A percentile compares a stretch with the other conserved stretches of the same genome.
Evolutionary conservation across 768 basidiomycete genomes (phyloP).

Genomic region (Leccinum fibrillosum): DNA sequence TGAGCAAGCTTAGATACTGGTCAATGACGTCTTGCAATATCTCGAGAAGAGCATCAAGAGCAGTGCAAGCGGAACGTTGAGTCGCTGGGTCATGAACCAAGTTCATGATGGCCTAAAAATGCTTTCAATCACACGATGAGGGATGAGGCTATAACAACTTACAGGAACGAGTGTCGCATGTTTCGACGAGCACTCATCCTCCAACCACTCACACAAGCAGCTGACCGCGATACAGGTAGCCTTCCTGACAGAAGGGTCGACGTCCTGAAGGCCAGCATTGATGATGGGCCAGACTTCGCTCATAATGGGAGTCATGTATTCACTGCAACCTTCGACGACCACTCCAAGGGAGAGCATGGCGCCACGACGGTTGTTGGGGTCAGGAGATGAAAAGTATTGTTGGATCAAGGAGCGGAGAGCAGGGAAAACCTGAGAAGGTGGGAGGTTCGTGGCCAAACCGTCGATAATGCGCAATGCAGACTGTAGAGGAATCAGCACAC

Average conservation of each 20-base stretch:
- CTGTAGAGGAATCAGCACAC: constrained; percentile 35
- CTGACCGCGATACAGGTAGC: constrained; percentile 95
- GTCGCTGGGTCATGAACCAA: constrained; percentile 84
- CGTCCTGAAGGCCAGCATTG: constrained; percentile 82
- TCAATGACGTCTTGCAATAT: constrained; percentile 88
- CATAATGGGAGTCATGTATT: constrained; percentile 95
- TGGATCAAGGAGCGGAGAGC: constrained; percentile 79
- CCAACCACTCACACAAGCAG: constrained; percentile 96
- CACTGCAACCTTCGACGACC: constrained; percentile 94
- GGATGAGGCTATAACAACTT: constrained; percentile 23
- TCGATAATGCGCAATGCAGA: constrained; percentile 95
- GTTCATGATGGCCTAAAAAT: constrained; percentile 75
- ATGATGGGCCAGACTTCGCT: constrained; percentile 90
- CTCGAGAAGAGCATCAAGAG: constrained; percentile 94
- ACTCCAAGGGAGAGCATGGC: constrained; percentile 96
- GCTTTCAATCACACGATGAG: background rate
- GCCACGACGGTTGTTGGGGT: constrained; percentile 79
- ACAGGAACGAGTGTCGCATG: constrained; percentile 87
- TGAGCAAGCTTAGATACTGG: constrained; percentile 88
- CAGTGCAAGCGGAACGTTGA: constrained; percentile 92
- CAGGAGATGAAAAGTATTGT: constrained; percentile 78
- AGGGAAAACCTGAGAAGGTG: constrained; percentile 95
- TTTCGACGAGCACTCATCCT: constrained; percentile 84
- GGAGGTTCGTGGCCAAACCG: constrained; percentile 85
- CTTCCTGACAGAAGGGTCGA: constrained; percentile 83